phyloP scores from a whole-genome alignment of 2,329 filamentous ascomycete genomes.

The Ascomycota sp. region DNA sequence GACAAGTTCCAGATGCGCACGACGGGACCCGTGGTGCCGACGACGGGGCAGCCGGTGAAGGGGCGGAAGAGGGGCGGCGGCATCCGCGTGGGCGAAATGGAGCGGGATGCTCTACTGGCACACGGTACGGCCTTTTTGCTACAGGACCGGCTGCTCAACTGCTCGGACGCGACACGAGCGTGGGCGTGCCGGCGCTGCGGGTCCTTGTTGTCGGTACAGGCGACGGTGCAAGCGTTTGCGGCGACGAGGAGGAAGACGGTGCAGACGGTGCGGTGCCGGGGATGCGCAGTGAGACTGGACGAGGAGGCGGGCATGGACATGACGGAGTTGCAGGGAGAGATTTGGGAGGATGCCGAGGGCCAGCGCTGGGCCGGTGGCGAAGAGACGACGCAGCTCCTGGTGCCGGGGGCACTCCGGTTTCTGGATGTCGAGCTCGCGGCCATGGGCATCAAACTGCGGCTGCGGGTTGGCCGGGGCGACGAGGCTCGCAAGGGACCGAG shows the following conservation, averaged over 20 bases:
- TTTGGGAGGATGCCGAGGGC: slow-evolving; percentile 86
- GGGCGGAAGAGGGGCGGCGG: slow-evolving; percentile 89
- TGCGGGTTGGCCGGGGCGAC: slow-evolving; percentile 46
- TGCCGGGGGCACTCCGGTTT: slow-evolving; percentile 82
- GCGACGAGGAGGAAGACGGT: slow-evolving; percentile 44
- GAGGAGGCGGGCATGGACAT: slow-evolving; percentile 35
- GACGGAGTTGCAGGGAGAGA: slow-evolving; percentile 42
- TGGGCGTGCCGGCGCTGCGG: slow-evolving; percentile 84
- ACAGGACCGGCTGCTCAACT: slow-evolving; percentile 91
- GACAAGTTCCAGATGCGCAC: slow-evolving; percentile 98
- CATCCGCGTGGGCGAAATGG: slow-evolving; percentile 99
- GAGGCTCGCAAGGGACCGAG: slow-evolving; percentile 32
- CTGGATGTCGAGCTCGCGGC: slow-evolving; percentile 87
- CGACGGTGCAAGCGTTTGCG: slow-evolving; percentile 44
- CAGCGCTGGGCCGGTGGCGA: slow-evolving; percentile 72
- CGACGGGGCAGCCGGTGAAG: slow-evolving; percentile 93
- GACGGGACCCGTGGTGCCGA: slow-evolving; percentile 73
- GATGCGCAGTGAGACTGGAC: slow-evolving; percentile 46
- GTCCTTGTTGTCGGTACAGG: slow-evolving; percentile 74
- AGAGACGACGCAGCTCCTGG: slow-evolving; percentile 75
- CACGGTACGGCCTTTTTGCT: slow-evolving; percentile 90
- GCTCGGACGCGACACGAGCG: slow-evolving; percentile 75
- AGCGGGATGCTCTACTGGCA: slow-evolving; percentile 82
- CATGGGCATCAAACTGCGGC: slow-evolving; percentile 93
- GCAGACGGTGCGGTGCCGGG: slow-evolving; percentile 56